Evolutionary conservation across 768 basidiomycete species (phyloP).

Genomic region (Russula sp.): DNA sequence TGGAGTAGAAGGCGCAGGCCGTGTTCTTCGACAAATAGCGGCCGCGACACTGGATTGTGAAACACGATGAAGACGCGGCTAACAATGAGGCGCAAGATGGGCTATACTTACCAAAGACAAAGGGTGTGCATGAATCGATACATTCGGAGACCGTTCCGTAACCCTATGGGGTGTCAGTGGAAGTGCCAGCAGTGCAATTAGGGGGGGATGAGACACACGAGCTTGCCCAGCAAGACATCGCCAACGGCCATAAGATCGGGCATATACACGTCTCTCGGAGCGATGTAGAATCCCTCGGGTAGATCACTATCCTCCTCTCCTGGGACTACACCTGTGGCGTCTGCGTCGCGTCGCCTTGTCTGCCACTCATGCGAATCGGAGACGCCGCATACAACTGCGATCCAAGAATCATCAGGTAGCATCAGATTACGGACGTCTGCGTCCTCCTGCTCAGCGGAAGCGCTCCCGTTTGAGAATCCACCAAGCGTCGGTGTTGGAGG

Average conservation of each 20-base stretch:
- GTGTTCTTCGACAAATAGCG: constrained; percentile 75
- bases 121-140: constrained; percentile 67
- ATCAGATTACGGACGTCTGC: constrained; percentile 30
- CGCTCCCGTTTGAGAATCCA: constrained; percentile 18
- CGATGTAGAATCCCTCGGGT: constrained; percentile 67
- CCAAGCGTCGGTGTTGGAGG: constrained; percentile 25
- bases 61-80: neutral
- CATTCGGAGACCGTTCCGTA: constrained; percentile 80
- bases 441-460: constrained; percentile 20
- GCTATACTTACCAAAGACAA: constrained; percentile 55
- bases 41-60: constrained; percentile 55
- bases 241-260: constrained; percentile 69
- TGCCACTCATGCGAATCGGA: constrained; percentile 47
- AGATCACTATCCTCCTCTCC: constrained; percentile 33
- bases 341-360: constrained; percentile 25
- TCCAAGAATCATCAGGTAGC: constrained; percentile 65
- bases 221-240: constrained; percentile 71
- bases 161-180: constrained; percentile 38
- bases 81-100: neutral
- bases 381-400: constrained; percentile 72
- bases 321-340: constrained; percentile 23
- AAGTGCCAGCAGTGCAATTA: neutral
- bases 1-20: constrained; percentile 60
- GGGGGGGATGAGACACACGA: constrained; percentile 38
- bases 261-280: constrained; percentile 74